These are phyloP conservation scores for Nitzschia palea DNA, from an alignment of 108 stramenopile genomes.

Conservation along the genomic window DNA sequence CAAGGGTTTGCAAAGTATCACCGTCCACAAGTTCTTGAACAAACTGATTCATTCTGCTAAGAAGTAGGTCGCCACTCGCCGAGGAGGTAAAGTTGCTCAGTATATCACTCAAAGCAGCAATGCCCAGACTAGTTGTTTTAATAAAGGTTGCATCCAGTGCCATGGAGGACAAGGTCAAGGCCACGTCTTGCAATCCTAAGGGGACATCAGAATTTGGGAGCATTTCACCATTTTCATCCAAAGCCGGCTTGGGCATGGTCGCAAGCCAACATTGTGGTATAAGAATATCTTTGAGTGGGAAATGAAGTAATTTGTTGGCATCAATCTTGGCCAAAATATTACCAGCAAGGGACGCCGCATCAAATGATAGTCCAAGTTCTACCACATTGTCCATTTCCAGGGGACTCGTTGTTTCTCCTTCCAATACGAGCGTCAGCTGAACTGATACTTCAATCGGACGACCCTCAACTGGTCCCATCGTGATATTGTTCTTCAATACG, in stretches of 20 bases:
- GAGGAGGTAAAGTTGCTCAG: constrained; percentile 28
- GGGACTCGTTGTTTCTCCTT: constrained; percentile 33
- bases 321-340: constrained; percentile 42
- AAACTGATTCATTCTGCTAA: constrained; percentile 44
- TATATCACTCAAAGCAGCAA: neutral
- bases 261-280: constrained; percentile 61
- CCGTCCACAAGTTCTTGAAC: constrained; percentile 40
- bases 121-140: neutral
- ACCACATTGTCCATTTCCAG: constrained; percentile 37
- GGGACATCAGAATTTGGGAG: neutral
- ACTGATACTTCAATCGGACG: constrained; percentile 31
- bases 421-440: constrained; percentile 35
- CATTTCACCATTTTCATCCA: neutral
- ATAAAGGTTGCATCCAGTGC: neutral
- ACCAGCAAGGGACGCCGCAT: constrained; percentile 9
- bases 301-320: constrained; percentile 37
- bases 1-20: constrained; percentile 44
- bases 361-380: neutral
- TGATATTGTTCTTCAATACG: neutral
- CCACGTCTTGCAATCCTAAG: neutral
- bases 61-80: constrained; percentile 41
- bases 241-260: constrained; percentile 40
- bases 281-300: constrained; percentile 54
- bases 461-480: constrained; percentile 29
- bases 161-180: neutral